phyloP scores from a whole-genome alignment of 805 yeast species.

The Wickerhamiella bombiphila region DNA sequence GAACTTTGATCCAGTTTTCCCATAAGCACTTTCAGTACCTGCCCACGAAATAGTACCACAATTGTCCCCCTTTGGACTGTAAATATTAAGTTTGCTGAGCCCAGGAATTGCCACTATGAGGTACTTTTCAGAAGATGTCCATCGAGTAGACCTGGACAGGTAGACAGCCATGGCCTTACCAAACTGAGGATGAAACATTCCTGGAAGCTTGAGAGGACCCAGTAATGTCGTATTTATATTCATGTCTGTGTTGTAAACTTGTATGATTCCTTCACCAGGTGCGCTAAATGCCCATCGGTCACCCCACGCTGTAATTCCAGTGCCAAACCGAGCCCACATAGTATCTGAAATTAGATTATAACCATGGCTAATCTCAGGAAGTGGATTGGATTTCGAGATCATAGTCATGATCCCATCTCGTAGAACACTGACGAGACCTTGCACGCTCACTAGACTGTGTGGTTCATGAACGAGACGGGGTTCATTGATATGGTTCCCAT shows the following conservation, averaged over 20 bases:
- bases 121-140: conserved; percentile 22
- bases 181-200: conserved; percentile 22
- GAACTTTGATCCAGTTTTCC: conserved; percentile 31
- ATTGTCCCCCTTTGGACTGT: conserved; percentile 16
- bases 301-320: conserved; percentile 8
- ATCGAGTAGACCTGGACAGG: conserved; percentile 12
- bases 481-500: neutral
- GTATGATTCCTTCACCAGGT: conserved; percentile 13
- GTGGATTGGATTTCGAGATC: too few species aligned
- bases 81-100: conserved; percentile 29
- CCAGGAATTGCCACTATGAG: conserved; percentile 43
- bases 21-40: conserved; percentile 22
- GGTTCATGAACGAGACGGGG: neutral
- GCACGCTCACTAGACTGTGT: neutral
- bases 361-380: neutral
- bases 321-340: conserved; percentile 11
- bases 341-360: neutral
- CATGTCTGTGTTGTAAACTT: conserved; percentile 7
- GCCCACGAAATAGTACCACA: conserved; percentile 21
- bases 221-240: conserved; percentile 2
- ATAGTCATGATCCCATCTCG: neutral
- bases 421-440: neutral
- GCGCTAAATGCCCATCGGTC: conserved; percentile 12
- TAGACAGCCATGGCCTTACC: conserved; percentile 28
- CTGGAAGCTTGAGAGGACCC: conserved; percentile 8